A percentile compares a stretch with the other conserved stretches of the same genome.
Conservation (phyloP, 2,329 filamentous ascomycete genomes). For the Aspergillus ochraceus region DNA sequence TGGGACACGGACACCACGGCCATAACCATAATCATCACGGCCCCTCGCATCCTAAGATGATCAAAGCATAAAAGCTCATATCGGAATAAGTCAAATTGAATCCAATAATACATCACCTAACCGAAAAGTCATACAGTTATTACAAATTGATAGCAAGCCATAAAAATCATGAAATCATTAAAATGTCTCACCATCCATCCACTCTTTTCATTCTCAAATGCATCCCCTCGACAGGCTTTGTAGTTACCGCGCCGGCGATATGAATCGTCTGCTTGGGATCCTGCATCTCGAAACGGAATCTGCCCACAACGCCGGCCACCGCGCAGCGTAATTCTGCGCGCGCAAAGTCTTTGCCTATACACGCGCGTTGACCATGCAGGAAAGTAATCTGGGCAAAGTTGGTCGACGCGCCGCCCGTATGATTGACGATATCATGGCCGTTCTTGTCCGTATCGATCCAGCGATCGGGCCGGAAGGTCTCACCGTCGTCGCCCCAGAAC, state of each 20-base stretch:
- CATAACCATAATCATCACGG: constrained; percentile 17
- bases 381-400: constrained; percentile 43
- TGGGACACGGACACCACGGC: constrained; percentile 20
- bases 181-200: constrained; percentile 28
- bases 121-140: background rate
- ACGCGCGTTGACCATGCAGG: constrained; percentile 38
- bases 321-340: constrained; percentile 41
- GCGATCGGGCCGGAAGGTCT: constrained; percentile 73
- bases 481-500: constrained; percentile 74
- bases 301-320: constrained; percentile 39
- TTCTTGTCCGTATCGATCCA: constrained; percentile 66
- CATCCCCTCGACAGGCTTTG: constrained; percentile 42
- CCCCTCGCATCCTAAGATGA: background rate
- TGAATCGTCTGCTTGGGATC: constrained; percentile 37
- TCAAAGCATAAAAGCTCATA: background rate
- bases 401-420: constrained; percentile 47
- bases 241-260: constrained; percentile 39
- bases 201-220: constrained; percentile 35
- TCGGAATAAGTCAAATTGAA: background rate
- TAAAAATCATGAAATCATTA: background rate
- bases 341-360: constrained; percentile 46
- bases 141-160: constrained; percentile 3
- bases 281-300: constrained; percentile 38
- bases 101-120: background rate
- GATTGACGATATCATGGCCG: constrained; percentile 50